A percentile compares a stretch with the other conserved stretches of the same genome.
phyloP scores from a whole-genome alignment of 345 rosid species.

The Salix dunnii region DNA sequence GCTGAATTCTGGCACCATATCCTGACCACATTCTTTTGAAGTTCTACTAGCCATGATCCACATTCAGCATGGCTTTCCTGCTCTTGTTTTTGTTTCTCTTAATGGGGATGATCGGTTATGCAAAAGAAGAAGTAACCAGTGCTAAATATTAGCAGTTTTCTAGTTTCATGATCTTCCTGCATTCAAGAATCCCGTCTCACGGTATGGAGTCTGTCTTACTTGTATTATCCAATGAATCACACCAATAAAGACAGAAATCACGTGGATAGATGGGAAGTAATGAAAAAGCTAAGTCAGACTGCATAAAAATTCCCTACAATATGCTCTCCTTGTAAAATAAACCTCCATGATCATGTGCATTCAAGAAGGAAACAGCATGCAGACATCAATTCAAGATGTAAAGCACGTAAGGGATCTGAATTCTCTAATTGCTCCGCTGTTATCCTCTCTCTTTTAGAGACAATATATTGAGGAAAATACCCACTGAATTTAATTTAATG shows the following conservation, averaged over 20 bases:
- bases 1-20: conserved; percentile 3
- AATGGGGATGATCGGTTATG: neutral
- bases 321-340: neutral
- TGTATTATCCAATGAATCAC: neutral
- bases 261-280: neutral
- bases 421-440: neutral
- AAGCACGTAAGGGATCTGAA: neutral
- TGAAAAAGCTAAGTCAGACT: neutral
- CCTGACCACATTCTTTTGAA: neutral
- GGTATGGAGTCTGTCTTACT: neutral
- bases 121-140: neutral
- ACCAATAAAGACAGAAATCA: neutral
- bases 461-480: neutral
- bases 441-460: neutral
- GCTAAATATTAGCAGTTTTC: neutral
- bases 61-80: neutral
- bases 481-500: neutral
- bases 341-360: neutral
- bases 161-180: neutral
- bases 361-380: too few species aligned
- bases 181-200: neutral
- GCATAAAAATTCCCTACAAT: neutral
- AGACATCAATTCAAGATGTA: neutral
- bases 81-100: neutral
- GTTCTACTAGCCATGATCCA: neutral